These are phyloP conservation scores for Populus deltoides DNA, from an alignment of 345 rosid species.

Conservation along the genomic window DNA sequence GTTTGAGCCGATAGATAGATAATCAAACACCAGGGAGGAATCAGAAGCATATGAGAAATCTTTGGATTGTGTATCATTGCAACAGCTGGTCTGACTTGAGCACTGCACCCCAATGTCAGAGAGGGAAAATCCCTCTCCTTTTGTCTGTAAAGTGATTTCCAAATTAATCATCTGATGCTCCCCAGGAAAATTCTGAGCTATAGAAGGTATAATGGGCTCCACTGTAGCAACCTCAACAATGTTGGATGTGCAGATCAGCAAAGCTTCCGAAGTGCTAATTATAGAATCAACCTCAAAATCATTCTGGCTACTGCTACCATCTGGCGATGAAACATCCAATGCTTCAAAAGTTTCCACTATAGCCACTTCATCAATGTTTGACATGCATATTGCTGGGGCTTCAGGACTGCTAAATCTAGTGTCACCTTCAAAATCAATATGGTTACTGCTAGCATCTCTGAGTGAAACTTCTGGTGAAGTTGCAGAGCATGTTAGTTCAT, in stretches of 20 bases:
- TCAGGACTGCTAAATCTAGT: neutral
- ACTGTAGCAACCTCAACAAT: conserved; percentile 19
- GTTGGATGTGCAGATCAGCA: conserved; percentile 10
- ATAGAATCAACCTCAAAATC: conserved; percentile 17
- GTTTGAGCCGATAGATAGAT: conserved; percentile 29
- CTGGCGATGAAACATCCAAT: conserved; percentile 23
- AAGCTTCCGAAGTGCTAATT: conserved; percentile 8
- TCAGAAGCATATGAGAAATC: conserved; percentile 21
- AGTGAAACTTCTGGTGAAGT: conserved; percentile 27
- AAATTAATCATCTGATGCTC: conserved; percentile 12
- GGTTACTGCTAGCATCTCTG: conserved; percentile 10
- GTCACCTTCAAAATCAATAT: conserved; percentile 16
- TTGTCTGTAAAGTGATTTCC: conserved; percentile 15
- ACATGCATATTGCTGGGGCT: conserved; percentile 10
- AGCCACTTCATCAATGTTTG: conserved; percentile 22
- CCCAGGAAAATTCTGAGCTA: neutral
- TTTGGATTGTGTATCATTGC: conserved; percentile 6
- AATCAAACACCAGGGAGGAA: conserved; percentile 27
- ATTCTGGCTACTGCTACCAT: conserved; percentile 9
- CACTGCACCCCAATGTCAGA: no score
- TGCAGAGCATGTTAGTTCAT: conserved; percentile 13
- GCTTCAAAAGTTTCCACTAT: conserved; percentile 13
- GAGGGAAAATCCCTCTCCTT: conserved; percentile 4
- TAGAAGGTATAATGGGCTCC: conserved; percentile 13
- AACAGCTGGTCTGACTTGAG: conserved; percentile 5